Percentiles rank a stretch among this genome's conserved stretches.
Conservation (phyloP, 192 early-diverging fungal genomes). For the Rhizophagus clarus region DNA sequence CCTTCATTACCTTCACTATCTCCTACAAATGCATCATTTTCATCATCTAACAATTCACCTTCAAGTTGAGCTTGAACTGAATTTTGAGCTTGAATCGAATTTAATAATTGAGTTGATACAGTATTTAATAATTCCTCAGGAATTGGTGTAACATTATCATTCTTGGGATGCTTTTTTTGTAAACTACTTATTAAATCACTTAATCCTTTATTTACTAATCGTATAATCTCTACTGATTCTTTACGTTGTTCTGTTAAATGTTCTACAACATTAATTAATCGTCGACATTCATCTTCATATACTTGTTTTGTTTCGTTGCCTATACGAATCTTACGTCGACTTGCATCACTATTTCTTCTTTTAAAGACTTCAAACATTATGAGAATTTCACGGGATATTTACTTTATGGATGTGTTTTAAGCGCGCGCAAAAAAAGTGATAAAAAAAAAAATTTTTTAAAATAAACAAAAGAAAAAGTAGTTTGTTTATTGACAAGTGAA, state of each 20-base stretch:
- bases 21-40: background rate
- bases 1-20: background rate
- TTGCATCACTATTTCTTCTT: background rate
- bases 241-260: constrained; percentile 12
- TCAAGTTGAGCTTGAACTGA: background rate
- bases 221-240: background rate
- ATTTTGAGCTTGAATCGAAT: background rate
- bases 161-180: background rate
- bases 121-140: background rate
- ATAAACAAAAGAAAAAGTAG: too few relatives aligned
- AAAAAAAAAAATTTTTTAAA: background rate
- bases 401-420: background rate
- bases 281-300: constrained; percentile 16
- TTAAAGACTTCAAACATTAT: background rate
- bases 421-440: too few relatives aligned
- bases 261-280: background rate
- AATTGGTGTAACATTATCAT: background rate
- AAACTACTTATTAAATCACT: background rate
- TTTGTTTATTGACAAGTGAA: too few relatives aligned
- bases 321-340: background rate
- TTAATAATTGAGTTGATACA: background rate
- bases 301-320: background rate
- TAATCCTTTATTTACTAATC: background rate
- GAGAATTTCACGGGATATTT: background rate
- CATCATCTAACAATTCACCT: background rate